Conservation (phyloP, 108 stramenopile species). For the Craspedostauros australis region DNA sequence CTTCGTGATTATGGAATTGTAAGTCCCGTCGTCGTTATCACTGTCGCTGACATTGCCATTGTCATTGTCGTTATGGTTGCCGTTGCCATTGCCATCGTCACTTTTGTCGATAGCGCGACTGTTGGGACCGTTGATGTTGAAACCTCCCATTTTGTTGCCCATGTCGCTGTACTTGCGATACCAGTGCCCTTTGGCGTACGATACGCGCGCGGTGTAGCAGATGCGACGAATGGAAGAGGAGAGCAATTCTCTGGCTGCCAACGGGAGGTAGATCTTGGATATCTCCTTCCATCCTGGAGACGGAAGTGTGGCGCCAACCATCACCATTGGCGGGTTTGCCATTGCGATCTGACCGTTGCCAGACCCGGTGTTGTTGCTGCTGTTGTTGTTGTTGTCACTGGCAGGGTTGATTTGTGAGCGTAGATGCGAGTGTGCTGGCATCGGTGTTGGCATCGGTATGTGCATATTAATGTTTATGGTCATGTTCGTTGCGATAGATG, state of each 20-base stretch:
- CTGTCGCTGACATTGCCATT: no score
- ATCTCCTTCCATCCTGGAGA: constrained; percentile 41
- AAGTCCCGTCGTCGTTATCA: no score
- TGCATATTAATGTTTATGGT: no score
- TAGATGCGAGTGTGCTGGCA: no score
- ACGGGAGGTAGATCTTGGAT: constrained; percentile 40
- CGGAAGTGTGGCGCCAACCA: constrained; percentile 16
- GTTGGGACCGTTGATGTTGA: no score
- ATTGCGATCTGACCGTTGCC: background rate
- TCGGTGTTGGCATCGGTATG: no score
- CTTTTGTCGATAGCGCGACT: background rate
- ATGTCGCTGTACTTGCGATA: constrained; percentile 46
- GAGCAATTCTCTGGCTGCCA: constrained; percentile 42
- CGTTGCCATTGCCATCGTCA: no score
- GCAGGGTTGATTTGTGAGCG: no score
- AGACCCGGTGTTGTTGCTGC: background rate
- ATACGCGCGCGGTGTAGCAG: constrained; percentile 32
- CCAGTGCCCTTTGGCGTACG: constrained; percentile 30
- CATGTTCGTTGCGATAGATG: no score
- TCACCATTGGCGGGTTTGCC: background rate
- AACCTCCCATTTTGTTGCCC: constrained; percentile 34
- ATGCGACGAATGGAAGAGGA: constrained; percentile 29
- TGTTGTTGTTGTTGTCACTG: background rate
- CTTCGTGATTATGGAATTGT: no score
- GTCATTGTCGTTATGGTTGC: no score